Conservation (phyloP, 306 rosid species). For the Adenanthera pavonina region DNA sequence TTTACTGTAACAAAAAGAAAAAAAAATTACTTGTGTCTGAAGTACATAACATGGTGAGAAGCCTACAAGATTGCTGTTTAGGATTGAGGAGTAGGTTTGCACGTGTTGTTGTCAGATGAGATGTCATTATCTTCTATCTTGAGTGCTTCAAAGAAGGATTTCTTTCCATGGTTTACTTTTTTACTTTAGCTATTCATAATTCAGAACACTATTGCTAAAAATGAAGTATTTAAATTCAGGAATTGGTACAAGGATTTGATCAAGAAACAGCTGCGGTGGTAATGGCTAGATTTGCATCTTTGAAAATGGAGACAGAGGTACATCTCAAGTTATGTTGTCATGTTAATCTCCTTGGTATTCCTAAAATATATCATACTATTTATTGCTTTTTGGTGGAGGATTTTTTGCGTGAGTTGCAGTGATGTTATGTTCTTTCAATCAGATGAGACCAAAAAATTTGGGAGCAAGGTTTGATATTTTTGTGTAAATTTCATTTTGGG, state of each 20-base stretch:
- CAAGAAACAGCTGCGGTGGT: conserved; percentile 99
- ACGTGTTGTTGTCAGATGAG: neutral
- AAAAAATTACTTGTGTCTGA: neutral
- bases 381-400: conserved; percentile 4
- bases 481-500: conserved; percentile 9
- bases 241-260: conserved; percentile 95
- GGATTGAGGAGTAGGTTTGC: neutral
- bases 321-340: conserved; percentile 26
- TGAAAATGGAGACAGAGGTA: conserved; percentile 98
- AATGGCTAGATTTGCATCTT: conserved; percentile 85
- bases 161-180: neutral
- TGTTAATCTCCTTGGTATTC: conserved; percentile 25
- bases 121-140: neutral
- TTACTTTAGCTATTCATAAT: neutral
- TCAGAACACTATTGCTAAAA: conserved; percentile 24
- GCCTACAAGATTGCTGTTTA: neutral
- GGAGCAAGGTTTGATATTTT: conserved; percentile 26
- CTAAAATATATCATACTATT: conserved; percentile 25
- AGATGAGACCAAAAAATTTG: conserved; percentile 16
- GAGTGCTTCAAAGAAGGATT: neutral
- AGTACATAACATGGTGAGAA: neutral
- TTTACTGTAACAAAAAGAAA: too few relatives aligned
- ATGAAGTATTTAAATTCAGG: conserved; percentile 55
- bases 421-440: conserved; percentile 15
- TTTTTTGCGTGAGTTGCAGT: conserved; percentile 28